Evolutionary conservation across 441 rosid species (phyloP).

Genomic region (Erodium trifolium): DNA sequence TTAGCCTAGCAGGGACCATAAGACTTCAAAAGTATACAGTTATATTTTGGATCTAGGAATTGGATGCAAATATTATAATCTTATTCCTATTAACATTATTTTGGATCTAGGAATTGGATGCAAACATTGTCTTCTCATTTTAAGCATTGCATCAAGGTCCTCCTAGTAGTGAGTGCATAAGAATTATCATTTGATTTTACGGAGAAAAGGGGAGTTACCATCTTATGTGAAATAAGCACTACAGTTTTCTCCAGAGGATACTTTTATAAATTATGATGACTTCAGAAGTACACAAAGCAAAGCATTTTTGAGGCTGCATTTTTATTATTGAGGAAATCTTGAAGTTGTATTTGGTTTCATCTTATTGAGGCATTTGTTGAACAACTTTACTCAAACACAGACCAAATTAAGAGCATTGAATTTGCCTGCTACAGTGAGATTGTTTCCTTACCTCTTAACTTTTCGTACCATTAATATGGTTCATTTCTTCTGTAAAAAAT

Average conservation of each 20-base stretch:
- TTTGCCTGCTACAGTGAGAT: not conserved
- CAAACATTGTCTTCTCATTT: not conserved
- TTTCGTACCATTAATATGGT: not conserved
- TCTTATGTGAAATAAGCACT: not conserved
- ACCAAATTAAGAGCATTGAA: slow-evolving; percentile 2
- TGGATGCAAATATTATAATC: not conserved
- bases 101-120: not conserved
- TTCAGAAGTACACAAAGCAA: not conserved
- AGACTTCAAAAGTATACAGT: not conserved
- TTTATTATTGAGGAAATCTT: not conserved
- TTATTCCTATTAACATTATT: not conserved
- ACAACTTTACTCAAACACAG: slow-evolving; percentile 3
- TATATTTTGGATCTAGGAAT: not conserved
- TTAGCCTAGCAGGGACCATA: not conserved
- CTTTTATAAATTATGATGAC: slow-evolving; percentile 1
- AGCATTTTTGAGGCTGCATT: not conserved
- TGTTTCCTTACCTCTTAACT: slow-evolving; percentile 8
- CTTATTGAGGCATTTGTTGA: not conserved
- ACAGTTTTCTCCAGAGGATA: not conserved
- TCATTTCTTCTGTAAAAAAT: not conserved
- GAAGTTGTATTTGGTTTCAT: not conserved
- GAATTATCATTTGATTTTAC: not conserved
- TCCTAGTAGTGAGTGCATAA: not conserved
- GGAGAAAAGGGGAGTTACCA: not conserved
- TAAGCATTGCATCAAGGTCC: not conserved